Evolutionary conservation across 345 rosid genomes (phyloP), one percentile per base, ranked within the genome.

Genomic region (Cardamine occulta): DNA sequence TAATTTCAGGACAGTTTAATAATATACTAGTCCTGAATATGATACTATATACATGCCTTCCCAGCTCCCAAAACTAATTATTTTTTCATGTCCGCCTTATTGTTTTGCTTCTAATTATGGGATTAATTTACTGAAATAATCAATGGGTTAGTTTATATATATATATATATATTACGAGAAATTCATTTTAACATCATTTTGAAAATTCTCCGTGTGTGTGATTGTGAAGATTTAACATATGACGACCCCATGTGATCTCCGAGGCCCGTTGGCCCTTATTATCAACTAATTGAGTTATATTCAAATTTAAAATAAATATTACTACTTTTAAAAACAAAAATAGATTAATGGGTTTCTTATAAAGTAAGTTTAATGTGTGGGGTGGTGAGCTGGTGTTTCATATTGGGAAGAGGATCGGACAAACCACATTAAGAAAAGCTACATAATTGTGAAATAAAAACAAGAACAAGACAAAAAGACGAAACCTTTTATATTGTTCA

Each of bases 391-490:
- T 88, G 81, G 78, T 78, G 44, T 53, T 72, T 42, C 78, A 61
- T 78, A 73, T 73, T 72, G 81, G 81, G 81, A 66, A 72, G 69
- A 66, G 77, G 69, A 78, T 66, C 73, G 65, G 92, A 87, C 72
- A 53, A 81, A 83, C 83, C 86, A 86, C 81, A 74, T 82, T 74
- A 82, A 77, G 60, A 79, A 84, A 87, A 77, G 66, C 82, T 59
- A 80, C 77, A 88, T 82, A 82, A 85, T 85, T 85, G 87, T 75
- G 71, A 88, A 82, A 85, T 79, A 84, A 81, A 91, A 91, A 82
- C 88, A 85, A 86, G 82, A 86, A 87, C 74, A 82, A 84, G 94
- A 88, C 92, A 88, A 91, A 85, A 76, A 79, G 72, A 70, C 24
- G 66, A 51, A 79, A 66, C 35, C 56, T 11, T 83, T 70, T 35